Evolutionary conservation across 2,329 filamentous ascomycete genomes (phyloP), one percentile per base, ranked within the genome.

Genomic region (Scopulariopsis brevicaulis): DNA sequence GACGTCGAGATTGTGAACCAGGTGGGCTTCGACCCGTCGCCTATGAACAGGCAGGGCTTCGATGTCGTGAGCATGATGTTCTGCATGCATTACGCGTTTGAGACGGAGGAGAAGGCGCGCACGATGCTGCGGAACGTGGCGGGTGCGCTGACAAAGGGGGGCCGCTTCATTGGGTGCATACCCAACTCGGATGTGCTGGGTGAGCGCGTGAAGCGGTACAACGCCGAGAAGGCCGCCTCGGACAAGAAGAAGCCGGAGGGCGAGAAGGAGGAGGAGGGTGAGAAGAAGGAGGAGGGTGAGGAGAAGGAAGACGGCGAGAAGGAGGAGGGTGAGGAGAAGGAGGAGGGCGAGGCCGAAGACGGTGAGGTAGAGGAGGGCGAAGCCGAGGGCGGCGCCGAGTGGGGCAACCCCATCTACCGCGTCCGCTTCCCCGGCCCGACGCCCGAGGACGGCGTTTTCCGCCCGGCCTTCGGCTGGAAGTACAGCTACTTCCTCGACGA

Each of bases 21-120:
- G 59, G 90, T 99, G 34, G 94, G 94, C 24, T 96, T 96, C 64
- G 89, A 96, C 66, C 77, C 81, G 0, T 86, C 85, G 75, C 65
- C 89, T 76, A 74, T 88, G 84, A 71, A 85, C 61, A 83, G 83
- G 57, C 87, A 87, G 58, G 92, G 93, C 4, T 99, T 97, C 65
- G 94, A 99, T 69, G 89, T 97, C 50, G 93, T 99, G 62, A 91
- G 87, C 68, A 96, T 96, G 83, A 99, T 99, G 94, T 99, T 99
- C 71, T 95, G 91, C 66, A 94, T 99, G 85, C 94, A 99, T 74
- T 99, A 99, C 70, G 92, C 94, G 6, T 99, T 97, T 65, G 94
- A 97, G 75, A 90, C 79, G 56, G 93, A 99, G 70, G 82, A 84
- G 54, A 95, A 96, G 71, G 90, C 93, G 2, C 84, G 90, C 52